A percentile compares a stretch with the other conserved stretches of the same genome.
Evolutionary conservation across 805 yeast genomes (phyloP).

Genomic region (Wickerhamomyces hampshirensis): DNA sequence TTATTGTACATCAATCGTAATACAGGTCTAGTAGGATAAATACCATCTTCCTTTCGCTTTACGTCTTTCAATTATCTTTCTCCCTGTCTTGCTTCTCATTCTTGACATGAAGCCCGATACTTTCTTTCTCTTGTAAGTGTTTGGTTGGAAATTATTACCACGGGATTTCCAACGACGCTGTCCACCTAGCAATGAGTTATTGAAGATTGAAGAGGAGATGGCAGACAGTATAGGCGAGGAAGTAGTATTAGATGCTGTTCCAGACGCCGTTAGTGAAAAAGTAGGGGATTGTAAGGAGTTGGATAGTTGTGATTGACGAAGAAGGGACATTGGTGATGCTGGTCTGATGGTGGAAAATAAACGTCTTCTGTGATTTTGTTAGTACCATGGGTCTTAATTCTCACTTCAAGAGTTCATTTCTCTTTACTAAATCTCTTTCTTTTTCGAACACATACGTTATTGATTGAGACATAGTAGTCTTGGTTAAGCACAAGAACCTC

Average conservation of each 20-base stretch:
- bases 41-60: constrained; percentile 92
- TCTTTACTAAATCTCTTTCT: background rate
- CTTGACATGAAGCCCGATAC: constrained; percentile 87
- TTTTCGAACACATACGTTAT: too few species aligned
- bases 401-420: background rate
- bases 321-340: constrained; percentile 18
- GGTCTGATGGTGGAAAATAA: constrained; percentile 15
- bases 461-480: too few species aligned
- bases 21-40: constrained; percentile 55
- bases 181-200: constrained; percentile 28
- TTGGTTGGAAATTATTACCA: constrained; percentile 95
- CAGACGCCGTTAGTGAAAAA: too few species aligned
- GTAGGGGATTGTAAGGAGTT: constrained; percentile 22
- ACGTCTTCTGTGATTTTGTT: constrained; percentile 10
- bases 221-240: constrained; percentile 10
- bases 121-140: constrained; percentile 85
- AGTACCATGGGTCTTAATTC: too few species aligned
- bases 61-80: constrained; percentile 73
- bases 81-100: constrained; percentile 66
- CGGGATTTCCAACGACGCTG: constrained; percentile 78
- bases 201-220: constrained; percentile 22
- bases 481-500: too few species aligned
- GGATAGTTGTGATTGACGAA: constrained; percentile 16
- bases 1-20: background rate
- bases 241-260: too few species aligned